Evolutionary conservation across 2,329 filamentous ascomycete genomes (phyloP), one percentile per base, ranked within the genome.

Genomic region (Immersiporthe knoxdaviesiana): DNA sequence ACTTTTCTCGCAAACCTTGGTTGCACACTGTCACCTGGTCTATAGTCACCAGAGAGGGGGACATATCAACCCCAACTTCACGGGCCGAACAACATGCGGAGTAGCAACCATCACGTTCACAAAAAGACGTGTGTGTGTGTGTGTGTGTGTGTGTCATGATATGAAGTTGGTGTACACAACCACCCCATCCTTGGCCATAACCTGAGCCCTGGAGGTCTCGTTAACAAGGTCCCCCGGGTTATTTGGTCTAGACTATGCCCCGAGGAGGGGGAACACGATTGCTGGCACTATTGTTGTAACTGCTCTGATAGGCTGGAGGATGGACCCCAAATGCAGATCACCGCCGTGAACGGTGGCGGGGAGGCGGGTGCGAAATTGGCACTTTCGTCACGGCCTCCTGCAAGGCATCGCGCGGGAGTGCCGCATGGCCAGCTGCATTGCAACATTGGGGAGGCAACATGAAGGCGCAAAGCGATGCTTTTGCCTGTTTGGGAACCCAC

Each of bases 341-440:
- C n/a, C n/a, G n/a, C n/a, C n/a, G 35, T 35, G 35, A 35, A 35
- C 4, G 35, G 35, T 35, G 35, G 35, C 35, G n/a, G n/a, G 50
- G 50, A 54, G 44, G 7, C 11, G 7, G 44, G 18, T 6, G 44
- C 44, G 18, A 47, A 47, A 1, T 47, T 47, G 44, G 44, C 7
- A 27, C 11, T 27, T 24, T 54, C n/a, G 50, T 54, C 50, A 16
- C n/a, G 50, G 50, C 50, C 50, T 27, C 11, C 50, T 54, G 50
- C 50, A 54, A 27, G n/a, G 50, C 50, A 54, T 54, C 50, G 3
- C 50, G 11, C 50, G 50, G 50, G 50, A 54, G 12, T 27, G 50
- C 50, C 50, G 50, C 50, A 54, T 6, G 50, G 50, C n/a, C 16
- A 27, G 50, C 50, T 54, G 50, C 50, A 54, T 54, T 54, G 50